Evolutionary conservation across 495 filamentous ascomycete genomes (phyloP).

Genomic region (Lepidopterella palustris): DNA sequence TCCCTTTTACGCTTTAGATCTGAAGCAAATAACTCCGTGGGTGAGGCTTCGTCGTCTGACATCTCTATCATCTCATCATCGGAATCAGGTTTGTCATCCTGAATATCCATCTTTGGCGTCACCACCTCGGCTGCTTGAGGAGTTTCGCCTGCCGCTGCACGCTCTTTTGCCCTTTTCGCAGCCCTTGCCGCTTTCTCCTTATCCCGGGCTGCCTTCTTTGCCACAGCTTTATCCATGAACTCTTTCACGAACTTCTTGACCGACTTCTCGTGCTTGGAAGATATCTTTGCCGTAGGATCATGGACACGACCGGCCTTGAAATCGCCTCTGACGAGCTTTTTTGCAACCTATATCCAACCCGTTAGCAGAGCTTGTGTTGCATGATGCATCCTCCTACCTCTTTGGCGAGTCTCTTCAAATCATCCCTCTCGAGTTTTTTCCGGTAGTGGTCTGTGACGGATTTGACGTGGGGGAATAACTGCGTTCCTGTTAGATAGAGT

Average conservation of each 20-base stretch:
- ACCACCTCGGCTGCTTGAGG: neutral
- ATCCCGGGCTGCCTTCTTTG: constrained; percentile 65
- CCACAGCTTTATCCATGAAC: constrained; percentile 77
- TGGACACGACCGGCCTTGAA: constrained; percentile 79
- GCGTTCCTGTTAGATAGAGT: constrained; percentile 2
- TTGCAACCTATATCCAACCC: constrained; percentile 48
- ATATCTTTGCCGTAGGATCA: constrained; percentile 67
- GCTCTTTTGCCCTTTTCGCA: constrained; percentile 41
- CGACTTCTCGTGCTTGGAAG: constrained; percentile 69
- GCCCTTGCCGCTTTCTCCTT: constrained; percentile 54
- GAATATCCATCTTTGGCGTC: constrained; percentile 15
- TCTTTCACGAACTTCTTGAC: constrained; percentile 74
- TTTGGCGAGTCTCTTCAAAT: constrained; percentile 80
- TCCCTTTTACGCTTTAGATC: constrained; percentile 60
- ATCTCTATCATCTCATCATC: constrained; percentile 44
- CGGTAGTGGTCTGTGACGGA: constrained; percentile 79
- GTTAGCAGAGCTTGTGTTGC: neutral
- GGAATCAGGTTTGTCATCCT: constrained; percentile 21
- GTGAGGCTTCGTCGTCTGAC: constrained; percentile 49
- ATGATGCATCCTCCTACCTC: constrained; percentile 48
- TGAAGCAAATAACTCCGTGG: constrained; percentile 33
- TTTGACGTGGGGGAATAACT: constrained; percentile 80
- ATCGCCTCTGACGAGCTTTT: constrained; percentile 81
- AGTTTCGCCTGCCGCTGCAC: constrained; percentile 12
- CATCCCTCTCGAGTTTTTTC: constrained; percentile 74